Conservation (phyloP, 2,329 filamentous ascomycete species). For the Zarea fungicola region DNA sequence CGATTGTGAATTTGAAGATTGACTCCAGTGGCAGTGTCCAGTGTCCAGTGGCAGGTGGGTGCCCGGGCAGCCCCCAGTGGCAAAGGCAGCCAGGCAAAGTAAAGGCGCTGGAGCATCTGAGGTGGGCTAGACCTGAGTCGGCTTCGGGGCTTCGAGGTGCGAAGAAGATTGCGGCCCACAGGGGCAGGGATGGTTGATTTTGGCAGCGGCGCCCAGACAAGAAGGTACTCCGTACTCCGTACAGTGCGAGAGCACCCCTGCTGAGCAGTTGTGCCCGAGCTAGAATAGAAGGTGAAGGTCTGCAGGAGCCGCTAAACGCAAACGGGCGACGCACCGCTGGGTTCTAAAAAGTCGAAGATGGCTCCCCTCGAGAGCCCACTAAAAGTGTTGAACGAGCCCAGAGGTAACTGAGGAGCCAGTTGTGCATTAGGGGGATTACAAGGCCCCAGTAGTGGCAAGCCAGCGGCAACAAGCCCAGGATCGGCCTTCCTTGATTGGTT, state of each 20-base stretch:
- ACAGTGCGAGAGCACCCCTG: background rate
- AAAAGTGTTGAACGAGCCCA: background rate
- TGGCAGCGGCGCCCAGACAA: background rate
- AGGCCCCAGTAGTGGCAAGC: constrained; percentile 4
- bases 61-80: background rate
- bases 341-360: background rate
- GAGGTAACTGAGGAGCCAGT: background rate
- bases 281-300: background rate
- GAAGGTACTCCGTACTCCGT: too few species aligned
- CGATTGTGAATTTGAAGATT: constrained; percentile 9
- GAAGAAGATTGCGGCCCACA: constrained; percentile 6
- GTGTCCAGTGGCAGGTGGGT: background rate
- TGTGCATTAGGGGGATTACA: background rate
- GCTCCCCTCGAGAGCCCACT: too few species aligned
- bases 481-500: background rate
- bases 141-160: background rate
- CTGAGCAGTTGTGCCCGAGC: background rate
- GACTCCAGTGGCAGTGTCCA: background rate
- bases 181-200: background rate
- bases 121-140: background rate
- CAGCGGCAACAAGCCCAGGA: constrained; percentile 3
- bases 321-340: background rate
- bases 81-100: background rate
- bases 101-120: background rate
- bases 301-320: background rate